Evolutionary conservation across 2,329 filamentous ascomycete genomes (phyloP).

Genomic region (Monosporascus ibericus): DNA sequence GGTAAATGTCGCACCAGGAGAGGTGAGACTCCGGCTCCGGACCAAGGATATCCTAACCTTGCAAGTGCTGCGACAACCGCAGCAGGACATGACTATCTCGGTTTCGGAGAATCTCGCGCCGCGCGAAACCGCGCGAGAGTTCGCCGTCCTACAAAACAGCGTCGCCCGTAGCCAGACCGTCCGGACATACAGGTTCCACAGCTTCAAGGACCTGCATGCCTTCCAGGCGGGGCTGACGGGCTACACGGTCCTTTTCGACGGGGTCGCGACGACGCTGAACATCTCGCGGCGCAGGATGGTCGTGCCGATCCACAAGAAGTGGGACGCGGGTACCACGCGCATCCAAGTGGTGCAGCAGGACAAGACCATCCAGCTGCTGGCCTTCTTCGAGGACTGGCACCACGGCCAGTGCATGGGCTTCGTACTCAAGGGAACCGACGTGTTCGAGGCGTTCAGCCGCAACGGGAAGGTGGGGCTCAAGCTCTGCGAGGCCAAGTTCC

Average conservation of each 20-base stretch:
- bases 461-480: slow-evolving; percentile 66
- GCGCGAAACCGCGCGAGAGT: slow-evolving; percentile 55
- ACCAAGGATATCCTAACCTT: slow-evolving; percentile 56
- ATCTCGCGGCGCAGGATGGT: slow-evolving; percentile 84
- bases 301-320: slow-evolving; percentile 89
- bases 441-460: slow-evolving; percentile 64
- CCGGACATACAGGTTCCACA: slow-evolving; percentile 65
- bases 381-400: slow-evolving; percentile 82
- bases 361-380: slow-evolving; percentile 69
- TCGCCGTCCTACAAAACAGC: slow-evolving; percentile 54
- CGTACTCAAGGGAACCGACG: slow-evolving; percentile 74
- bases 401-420: slow-evolving; percentile 89
- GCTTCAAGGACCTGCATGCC: slow-evolving; percentile 62
- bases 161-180: slow-evolving; percentile 56
- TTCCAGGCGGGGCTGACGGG: slow-evolving; percentile 79
- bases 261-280: slow-evolving; percentile 65
- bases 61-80: slow-evolving; percentile 63
- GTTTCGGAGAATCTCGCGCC: slow-evolving; percentile 62
- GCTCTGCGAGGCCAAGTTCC: slow-evolving; percentile 87
- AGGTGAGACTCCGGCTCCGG: slow-evolving; percentile 61
- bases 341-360: slow-evolving; percentile 76
- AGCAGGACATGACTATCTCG: slow-evolving; percentile 71
- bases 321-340: slow-evolving; percentile 75
- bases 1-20: slow-evolving; percentile 73
- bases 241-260: slow-evolving; percentile 69